Evolutionary conservation across 768 basidiomycete species (phyloP), one percentile per base, ranked within the genome.

Genomic region (Psilocybe cubensis): DNA sequence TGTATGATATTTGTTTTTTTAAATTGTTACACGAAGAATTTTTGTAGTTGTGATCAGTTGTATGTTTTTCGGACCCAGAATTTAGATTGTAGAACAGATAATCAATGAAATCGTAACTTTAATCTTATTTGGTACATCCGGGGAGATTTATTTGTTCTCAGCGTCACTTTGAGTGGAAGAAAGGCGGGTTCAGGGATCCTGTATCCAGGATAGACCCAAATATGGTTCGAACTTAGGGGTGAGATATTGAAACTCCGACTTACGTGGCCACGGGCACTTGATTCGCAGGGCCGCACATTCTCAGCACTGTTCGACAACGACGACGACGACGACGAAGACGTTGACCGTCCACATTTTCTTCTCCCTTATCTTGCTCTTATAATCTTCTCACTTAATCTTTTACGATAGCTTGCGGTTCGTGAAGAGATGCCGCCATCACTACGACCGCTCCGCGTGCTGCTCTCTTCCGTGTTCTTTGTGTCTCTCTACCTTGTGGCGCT

Each of bases 401-500:
- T 38, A 17, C n/a, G n/a, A 38, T 17, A 8, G 35, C 5, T 38
- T n/a, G n/a, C n/a, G n/a, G n/a, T n/a, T n/a, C n/a, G n/a, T n/a
- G n/a, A n/a, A 55, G 49, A 33, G 51, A 47, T 51, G 35, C 43
- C 55, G 27, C 38, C 31, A 31, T 49, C 33, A 52, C 58, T 58
- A 44, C 74, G 72, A 71, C 67, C 67, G 61, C 57, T 68, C 27
- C 63, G 62, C 8, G 40, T 69, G 33, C 69, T 65, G 52, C 66
- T 72, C 41, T 58, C 74, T 31, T 68, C 66, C 49, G 69, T 67
- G 60, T 54, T 77, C 56, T 65, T 73, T 56, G 68, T 72, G 62
- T 66, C 80, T 56, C 65, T 79, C 12, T 76, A 58, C 52, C 71
- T 72, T 6, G 72, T 73, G 31, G 38, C 70, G 25, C 63, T 61